These are phyloP conservation scores for Yarrowia sp. DNA, from an alignment of 805 yeast species.

Conservation along the genomic window DNA sequence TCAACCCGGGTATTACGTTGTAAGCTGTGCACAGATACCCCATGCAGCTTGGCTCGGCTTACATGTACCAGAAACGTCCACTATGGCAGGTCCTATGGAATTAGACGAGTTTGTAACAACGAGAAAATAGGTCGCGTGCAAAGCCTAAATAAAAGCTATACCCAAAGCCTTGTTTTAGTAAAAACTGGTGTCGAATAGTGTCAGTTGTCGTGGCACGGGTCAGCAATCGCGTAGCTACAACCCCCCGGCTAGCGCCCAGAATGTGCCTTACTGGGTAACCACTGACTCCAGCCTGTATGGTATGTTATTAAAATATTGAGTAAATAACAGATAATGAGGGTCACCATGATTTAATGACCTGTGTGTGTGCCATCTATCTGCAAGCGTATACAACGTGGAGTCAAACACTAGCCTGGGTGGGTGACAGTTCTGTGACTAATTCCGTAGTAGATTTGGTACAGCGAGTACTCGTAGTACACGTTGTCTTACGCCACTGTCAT, in stretches of 20 bases:
- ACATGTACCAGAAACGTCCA: not conserved
- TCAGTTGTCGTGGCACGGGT: not conserved
- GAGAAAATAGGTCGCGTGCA: constrained; percentile 3
- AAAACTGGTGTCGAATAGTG: not conserved
- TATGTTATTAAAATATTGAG: no score
- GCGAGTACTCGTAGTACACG: no score
- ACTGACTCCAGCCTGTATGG: no score
- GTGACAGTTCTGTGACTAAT: not conserved
- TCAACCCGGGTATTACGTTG: not conserved
- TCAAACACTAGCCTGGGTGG: not conserved
- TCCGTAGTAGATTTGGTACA: not conserved
- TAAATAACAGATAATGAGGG: no score
- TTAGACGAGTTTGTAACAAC: not conserved
- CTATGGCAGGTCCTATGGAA: not conserved
- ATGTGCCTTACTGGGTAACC: no score
- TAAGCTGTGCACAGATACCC: not conserved
- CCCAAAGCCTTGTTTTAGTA: not conserved
- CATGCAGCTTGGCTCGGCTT: not conserved
- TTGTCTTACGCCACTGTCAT: no score
- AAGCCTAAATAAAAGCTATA: not conserved
- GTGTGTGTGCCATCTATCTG: not conserved
- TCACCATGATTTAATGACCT: no score
- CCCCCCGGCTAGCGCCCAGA: no score
- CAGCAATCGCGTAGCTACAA: not conserved
- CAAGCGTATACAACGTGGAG: not conserved